Evolutionary conservation across 768 basidiomycete genomes (phyloP), one percentile per base, ranked within the genome.

Genomic region (Imleria badia): DNA sequence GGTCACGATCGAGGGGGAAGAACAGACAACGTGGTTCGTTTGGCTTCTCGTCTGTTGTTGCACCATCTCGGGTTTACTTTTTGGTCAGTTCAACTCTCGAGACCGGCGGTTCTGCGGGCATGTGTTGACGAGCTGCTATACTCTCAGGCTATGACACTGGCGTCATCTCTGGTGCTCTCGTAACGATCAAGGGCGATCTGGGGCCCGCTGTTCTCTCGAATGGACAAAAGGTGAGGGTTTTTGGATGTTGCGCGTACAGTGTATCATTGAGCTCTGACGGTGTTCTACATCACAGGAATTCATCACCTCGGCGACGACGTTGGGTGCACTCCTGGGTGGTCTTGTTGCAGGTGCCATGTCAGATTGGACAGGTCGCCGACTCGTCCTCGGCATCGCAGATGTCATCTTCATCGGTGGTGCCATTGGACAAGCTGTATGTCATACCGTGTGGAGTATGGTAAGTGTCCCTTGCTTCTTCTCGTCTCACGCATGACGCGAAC

Each of bases 91-190:
- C 44, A 7, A n/a, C 5, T 10, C 1, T n/a, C 9, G n/a, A 40
- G 19, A 14, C 12, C 5, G 10, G 17, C 5, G 14, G 23, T 31
- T 19, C 33, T 34, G 8, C 26, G 19, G 10, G 15, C 39, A n/a
- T 44, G 22, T 43, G 34, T 31, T 66, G 26, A 66, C 6, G 11
- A 2, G 8, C 29, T 43, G 30, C 26, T 15, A 30, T 9, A 31
- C 35, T 44, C 23, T 17, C 54, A 89, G 87, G 89, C 23, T 91
- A 91, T 62, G 89, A 91, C 64, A 91, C 89, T 11, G 88, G 88
- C 41, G 84, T 88, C 35, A 86, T 91, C 22, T 89, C 87, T 51
- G 89, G 89, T 26, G 86, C 89, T n/a, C 76, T 91, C 33, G 86
- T 90, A 22, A 84, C 81, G 11, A 89, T 91, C 52, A 79, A 82